Base-by-base conservation (phyloP, 257 asterid genomes). In the Solanum chmielewskii region DNA sequence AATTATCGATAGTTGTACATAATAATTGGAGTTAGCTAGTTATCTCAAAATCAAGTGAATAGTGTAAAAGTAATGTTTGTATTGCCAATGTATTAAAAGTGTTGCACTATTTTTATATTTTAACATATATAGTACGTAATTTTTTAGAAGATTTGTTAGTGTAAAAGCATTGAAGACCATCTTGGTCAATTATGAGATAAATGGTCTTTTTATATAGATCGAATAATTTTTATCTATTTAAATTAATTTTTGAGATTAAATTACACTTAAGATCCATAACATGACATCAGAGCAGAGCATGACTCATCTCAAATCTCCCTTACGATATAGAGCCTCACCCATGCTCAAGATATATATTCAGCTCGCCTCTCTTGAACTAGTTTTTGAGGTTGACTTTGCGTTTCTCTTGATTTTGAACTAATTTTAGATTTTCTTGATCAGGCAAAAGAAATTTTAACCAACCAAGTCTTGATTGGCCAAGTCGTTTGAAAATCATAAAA, bases 401-500 rank as follows among this genome's bases (percentile, higher is more conserved):
- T 20, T 59, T 74, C 20, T 41, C 9, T 11, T 74, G 6, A 2
- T 18, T 15, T 18, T 74, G 83, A 41, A 39, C 8, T 39, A 33
- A 64, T 35, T 85, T 13, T 83, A 25, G n/a, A 0, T 0, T 7
- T 56, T 56, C 11, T 85, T 77, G 15, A 31, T 41, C 90, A 93
- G 96, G 93, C 9, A 92, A 92, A 64, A 87, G 88, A 88, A 86
- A 62, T 21, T 86, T 90, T 4, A 76, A 90, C 41, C 91, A 92
- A 70, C 86, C 90, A 35, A 83, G 84, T 0, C 90, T 94, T 1
- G 94, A 91, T 49, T 93, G 96, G 98, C 86, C 95, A 9, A 91
- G 88, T 27, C 90, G 96, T 4, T 70, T 94, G 49, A 89, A 87
- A 68, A 93, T 94, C 90, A 88, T 94, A 87, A 93, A 94, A 88